phyloP scores from a whole-genome alignment of 208 protist genomes.

The Acanthamoeba castellanii region DNA sequence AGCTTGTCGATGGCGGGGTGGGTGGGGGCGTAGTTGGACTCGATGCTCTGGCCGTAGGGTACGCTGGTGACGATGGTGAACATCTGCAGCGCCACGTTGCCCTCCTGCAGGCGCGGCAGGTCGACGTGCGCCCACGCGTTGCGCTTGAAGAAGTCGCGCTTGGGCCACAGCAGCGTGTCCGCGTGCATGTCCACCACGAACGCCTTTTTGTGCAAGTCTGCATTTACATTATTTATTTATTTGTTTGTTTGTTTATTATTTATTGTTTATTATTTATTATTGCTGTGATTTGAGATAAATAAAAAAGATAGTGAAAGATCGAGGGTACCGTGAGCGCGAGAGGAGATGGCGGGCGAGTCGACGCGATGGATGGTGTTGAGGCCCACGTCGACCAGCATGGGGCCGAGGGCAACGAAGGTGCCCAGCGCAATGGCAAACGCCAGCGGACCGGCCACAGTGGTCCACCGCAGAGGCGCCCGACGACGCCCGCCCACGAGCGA shows the following conservation, averaged over 20 bases:
- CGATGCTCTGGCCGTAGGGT: constrained; percentile 33
- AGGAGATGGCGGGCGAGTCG: not conserved
- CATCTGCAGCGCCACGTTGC: constrained; percentile 75
- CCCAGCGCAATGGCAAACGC: not conserved
- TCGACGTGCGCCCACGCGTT: constrained; percentile 67
- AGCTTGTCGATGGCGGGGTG: constrained; percentile 39
- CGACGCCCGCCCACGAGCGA: not conserved
- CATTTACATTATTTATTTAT: not conserved
- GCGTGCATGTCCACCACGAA: constrained; percentile 74
- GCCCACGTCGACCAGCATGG: constrained; percentile 16
- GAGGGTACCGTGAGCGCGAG: constrained; percentile 44
- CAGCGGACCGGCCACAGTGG: constrained; percentile 14
- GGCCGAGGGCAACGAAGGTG: constrained; percentile 26
- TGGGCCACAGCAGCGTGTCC: constrained; percentile 72
- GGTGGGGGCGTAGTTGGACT: constrained; percentile 43
- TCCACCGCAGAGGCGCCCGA: not conserved
- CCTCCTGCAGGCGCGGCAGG: constrained; percentile 71
- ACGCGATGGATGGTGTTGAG: constrained; percentile 28
- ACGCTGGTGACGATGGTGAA: constrained; percentile 76
- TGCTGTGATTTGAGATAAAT: too few species aligned
- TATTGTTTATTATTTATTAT: not conserved
- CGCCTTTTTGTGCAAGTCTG: constrained; percentile 18
- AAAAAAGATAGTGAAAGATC: too few species aligned
- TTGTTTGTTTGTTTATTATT: not conserved
- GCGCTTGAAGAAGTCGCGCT: constrained; percentile 66